Evolutionary conservation across 495 filamentous ascomycete genomes (phyloP), one percentile per base, ranked within the genome.

Genomic region (Echria macrotheca): DNA sequence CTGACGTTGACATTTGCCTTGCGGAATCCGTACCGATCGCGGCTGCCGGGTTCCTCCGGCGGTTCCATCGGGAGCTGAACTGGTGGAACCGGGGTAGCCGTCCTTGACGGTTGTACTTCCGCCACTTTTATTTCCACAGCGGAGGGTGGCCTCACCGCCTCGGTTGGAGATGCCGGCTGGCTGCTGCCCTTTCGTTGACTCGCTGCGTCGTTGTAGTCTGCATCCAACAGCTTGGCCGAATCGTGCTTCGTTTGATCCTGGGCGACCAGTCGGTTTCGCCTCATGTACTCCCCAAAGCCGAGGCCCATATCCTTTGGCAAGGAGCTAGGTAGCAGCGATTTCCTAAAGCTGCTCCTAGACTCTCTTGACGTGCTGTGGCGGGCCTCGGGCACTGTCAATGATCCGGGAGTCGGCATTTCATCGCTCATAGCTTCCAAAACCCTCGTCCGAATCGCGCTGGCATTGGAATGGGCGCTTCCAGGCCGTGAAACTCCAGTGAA

Each of bases 1-100:
- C 77, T 83, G 42, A 96, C 77, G 56, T 96, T 82, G 54, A 88
- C 81, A 8, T 75, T 89, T n/a, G 81, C 79, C 67, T 96, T 98
- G 15, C 84, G 82, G 60, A 98, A 98, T 2, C 93, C 93, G 62
- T 95, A 93, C 21, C 84, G 80, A 65, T 95, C 90, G n/a, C 88
- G 81, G 11, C 60, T 56, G 10, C 38, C 51, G 3, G 62, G 58
- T 7, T 60, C 58, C 40, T 73, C 69, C 18, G 54, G 55, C 1
- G 53, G 55, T 29, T 67, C 63, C 12, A 47, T 52, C 14, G 56
- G 65, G 11, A 38, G 31, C 12, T 54, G 48, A 25, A 46, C 52
- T 10, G 46, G 53, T 44, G 56, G 29, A 31, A 63, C 26, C 47
- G 53, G 47, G 43, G 57, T 50, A 54, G 42, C 32, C 2, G 52